These are phyloP conservation scores for Phytopythium mirpurense DNA, from an alignment of 352 stramenopile genomes.

Conservation along the genomic window DNA sequence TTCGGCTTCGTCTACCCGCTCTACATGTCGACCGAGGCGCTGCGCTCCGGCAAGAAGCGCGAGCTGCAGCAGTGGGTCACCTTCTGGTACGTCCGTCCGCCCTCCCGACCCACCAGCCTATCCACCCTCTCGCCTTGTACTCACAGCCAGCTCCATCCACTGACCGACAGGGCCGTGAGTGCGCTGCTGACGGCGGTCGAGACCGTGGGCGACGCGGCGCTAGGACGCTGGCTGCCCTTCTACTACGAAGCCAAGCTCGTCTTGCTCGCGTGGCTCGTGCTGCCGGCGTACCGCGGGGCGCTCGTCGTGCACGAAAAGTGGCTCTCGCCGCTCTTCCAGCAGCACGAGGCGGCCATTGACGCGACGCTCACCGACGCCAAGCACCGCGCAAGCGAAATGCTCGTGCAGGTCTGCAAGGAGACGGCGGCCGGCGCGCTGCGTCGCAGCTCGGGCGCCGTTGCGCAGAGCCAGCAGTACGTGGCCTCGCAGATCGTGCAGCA, in stretches of 20 bases:
- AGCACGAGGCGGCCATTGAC: constrained; percentile 64
- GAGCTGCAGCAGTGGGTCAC: constrained; percentile 63
- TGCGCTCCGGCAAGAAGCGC: constrained; percentile 32
- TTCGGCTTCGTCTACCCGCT: constrained; percentile 61
- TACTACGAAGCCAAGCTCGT: constrained; percentile 74
- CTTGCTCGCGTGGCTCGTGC: constrained; percentile 60
- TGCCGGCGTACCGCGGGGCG: constrained; percentile 49
- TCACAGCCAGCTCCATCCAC: too few relatives aligned
- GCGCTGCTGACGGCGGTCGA: constrained; percentile 55
- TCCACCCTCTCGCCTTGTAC: not conserved
- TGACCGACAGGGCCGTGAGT: constrained; percentile 55
- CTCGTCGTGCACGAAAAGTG: constrained; percentile 47
- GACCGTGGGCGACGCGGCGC: constrained; percentile 47
- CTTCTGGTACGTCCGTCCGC: constrained; percentile 43
- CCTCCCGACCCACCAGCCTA: not conserved
- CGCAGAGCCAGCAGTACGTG: constrained; percentile 61
- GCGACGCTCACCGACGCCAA: constrained; percentile 47
- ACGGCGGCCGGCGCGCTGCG: constrained; percentile 52
- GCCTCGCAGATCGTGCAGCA: constrained; percentile 63
- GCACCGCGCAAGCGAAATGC: constrained; percentile 54
- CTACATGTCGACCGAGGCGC: constrained; percentile 47
- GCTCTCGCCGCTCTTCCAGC: constrained; percentile 59
- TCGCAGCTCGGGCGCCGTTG: constrained; percentile 51
- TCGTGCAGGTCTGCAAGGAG: constrained; percentile 63
- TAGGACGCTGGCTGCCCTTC: constrained; percentile 55